Percentiles rank a stretch among this genome's conserved stretches.
These are phyloP conservation scores for Heritiera fomes DNA, from an alignment of 345 rosid species.

Conservation along the genomic window DNA sequence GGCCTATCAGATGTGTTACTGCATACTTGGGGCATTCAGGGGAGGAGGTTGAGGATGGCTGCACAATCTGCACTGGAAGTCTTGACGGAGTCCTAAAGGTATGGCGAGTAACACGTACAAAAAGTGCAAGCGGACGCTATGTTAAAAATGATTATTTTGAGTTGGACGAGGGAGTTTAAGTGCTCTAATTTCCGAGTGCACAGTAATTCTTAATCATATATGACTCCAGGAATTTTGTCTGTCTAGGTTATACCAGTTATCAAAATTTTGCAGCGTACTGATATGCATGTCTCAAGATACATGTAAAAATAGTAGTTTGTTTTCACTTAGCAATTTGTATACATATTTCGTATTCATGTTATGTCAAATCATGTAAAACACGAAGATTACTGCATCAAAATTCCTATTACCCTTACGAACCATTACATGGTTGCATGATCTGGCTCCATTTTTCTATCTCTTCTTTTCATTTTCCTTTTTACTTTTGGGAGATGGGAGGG, in stretches of 20 bases:
- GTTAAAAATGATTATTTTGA: conserved; percentile 29
- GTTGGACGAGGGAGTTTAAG: conserved; percentile 18
- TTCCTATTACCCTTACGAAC: too few species aligned
- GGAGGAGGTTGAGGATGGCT: conserved; percentile 38
- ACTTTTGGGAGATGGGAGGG: too few species aligned
- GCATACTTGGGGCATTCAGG: conserved; percentile 31
- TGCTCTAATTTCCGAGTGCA: not conserved
- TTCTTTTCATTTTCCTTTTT: too few species aligned
- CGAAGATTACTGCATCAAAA: too few species aligned
- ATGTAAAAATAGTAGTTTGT: not conserved
- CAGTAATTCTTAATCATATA: not conserved
- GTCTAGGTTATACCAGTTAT: not conserved
- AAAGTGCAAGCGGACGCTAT: conserved; percentile 19
- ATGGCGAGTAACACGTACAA: conserved; percentile 37
- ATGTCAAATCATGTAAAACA: too few species aligned
- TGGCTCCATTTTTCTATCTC: too few species aligned
- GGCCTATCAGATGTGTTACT: conserved; percentile 44
- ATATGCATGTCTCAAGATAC: not conserved
- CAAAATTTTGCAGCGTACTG: not conserved
- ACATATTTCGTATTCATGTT: too few species aligned
- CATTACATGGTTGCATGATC: too few species aligned
- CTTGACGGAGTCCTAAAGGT: conserved; percentile 57
- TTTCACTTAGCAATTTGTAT: too few species aligned
- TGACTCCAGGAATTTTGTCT: not conserved
- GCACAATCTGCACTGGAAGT: conserved; percentile 53